Base-by-base conservation (phyloP, 1,284 basidiomycete genomes). In the Athelia psychrophila region DNA sequence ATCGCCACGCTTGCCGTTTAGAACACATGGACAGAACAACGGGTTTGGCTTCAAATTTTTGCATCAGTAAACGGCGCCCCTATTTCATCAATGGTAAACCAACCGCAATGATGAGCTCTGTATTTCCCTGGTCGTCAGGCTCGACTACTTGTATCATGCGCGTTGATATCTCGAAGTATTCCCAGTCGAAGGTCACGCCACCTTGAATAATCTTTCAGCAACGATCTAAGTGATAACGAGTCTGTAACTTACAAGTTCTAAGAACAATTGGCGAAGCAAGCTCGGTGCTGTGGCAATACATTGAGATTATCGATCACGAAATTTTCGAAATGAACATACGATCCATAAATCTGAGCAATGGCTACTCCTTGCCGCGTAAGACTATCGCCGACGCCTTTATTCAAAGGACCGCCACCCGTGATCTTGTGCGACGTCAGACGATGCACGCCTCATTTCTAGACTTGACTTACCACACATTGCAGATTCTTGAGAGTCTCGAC, bases 361-460 rank as follows among this genome's bases (percentile, higher is more conserved):
- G 47, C 40, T 10, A 66, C 60, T 12, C 67, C 66, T 47, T 62
- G 44, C 8, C 19, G 24, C 12, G 54, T 50, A 8, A 70, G 50
- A 27, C 44, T 32, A 51, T 67, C 60, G 12, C 69, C 69, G 12
- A 59, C 62, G 8, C 54, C 52, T 32, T 64, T 58, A 23, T 56
- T 58, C 4, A 71, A 51, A 8, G 64, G 60, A 5, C 61, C 64
- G 24, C 68, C 69, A 18, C 63, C 68, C 42, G 51, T 70, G 2
- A 67, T 45, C 66, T 69, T 24, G 15, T 15, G 47, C 16, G 27
- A 12, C 12, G 8, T 30, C 30, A 30, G n/a, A 19, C 24, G 10
- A 24, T 5, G 32, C 22, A 30, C 16, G 38, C 16, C 19, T 5
- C 12, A 56, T 54, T 53, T 57, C 58, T 8, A 57, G 51, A 49